Evolutionary conservation across 2,329 filamentous ascomycete species (phyloP), one percentile per base, ranked within the genome.

Genomic region (Zymoseptoria brevis): DNA sequence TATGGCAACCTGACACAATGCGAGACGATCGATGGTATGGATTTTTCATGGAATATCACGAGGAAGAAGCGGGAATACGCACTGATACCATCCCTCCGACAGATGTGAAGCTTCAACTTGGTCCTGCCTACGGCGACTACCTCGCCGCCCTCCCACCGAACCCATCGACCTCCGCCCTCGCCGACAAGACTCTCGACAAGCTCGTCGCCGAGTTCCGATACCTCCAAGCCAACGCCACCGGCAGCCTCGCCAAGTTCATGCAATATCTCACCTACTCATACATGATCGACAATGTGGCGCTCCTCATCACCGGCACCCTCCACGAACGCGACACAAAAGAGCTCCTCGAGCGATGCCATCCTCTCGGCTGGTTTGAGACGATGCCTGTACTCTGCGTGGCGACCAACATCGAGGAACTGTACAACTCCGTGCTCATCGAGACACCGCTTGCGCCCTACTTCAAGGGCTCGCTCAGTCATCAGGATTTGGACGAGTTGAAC

Each of bases 261-360:
- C 91, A 97, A 75, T 99, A 96, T 76, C 81, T 99, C 62, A 99
- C 94, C 1, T 99, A 99, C 75, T 93, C 92, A 63, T 99, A 99
- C 81, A 99, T 99, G 94, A 99, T 99, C 76, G 94, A 99, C 78
- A 99, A 99, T 71, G 91, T 99, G 56, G 94, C 95, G 48, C 87
- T 99, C 49, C 85, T 99, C 71, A 99, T 99, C 75, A 99, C 94
- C 21, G 94, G 94, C 63, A 99, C 94, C 11, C 83, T 99, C 29
- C 94, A 99, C 77, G 95, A 99, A 78, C 86, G 94, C 73, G 94
- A 99, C 75, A 99, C 94, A 3, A 87, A 92, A 61, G 94, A 99
- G 77, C 83, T 99, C 63, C 80, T 99, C 57, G 94, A 97, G 72
- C 83, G 94, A 75, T 99, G 95, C 76, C 95, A 99, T 70, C 94